Conservation (phyloP, 805 yeast species). For the Metschnikowia bowlesiae region DNA sequence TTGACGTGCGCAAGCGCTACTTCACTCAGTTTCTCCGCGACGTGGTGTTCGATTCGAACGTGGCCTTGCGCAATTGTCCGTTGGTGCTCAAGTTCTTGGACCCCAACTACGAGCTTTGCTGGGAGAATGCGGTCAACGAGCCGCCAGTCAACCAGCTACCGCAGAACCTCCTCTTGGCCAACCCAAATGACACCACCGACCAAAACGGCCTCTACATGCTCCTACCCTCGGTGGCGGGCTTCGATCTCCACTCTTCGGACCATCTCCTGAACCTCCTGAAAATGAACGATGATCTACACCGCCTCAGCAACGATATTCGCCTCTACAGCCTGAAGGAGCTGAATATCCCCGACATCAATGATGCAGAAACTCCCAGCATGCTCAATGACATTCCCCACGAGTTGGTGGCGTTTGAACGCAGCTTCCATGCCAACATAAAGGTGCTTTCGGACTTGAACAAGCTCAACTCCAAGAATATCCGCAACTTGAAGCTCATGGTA, state of each 20-base stretch:
- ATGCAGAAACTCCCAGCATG: conserved; percentile 10
- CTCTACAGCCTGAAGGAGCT: conserved; percentile 25
- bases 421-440: conserved; percentile 30
- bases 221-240: conserved; percentile 41
- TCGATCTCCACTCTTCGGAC: conserved; percentile 29
- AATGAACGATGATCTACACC: conserved; percentile 32
- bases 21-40: conserved; percentile 42
- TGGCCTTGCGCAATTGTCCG: conserved; percentile 30
- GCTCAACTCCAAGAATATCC: conserved; percentile 33
- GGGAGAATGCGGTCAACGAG: conserved; percentile 48
- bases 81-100: conserved; percentile 47
- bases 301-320: conserved; percentile 30
- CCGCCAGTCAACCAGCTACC: conserved; percentile 45
- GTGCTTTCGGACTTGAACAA: conserved; percentile 34
- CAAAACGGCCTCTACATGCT: conserved; percentile 51
- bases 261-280: conserved; percentile 29
- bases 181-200: conserved; percentile 47
- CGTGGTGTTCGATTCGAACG: conserved; percentile 28
- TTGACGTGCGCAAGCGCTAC: conserved; percentile 47
- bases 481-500: conserved; percentile 38
- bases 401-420: conserved; percentile 31
- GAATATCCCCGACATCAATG: conserved; percentile 10
- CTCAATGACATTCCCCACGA: conserved; percentile 24
- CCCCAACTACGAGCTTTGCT: conserved; percentile 45
- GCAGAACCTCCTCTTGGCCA: conserved; percentile 44